These are phyloP conservation scores for Talaromyces sp. DNA, from an alignment of 2,329 filamentous ascomycete genomes.

Conservation along the genomic window DNA sequence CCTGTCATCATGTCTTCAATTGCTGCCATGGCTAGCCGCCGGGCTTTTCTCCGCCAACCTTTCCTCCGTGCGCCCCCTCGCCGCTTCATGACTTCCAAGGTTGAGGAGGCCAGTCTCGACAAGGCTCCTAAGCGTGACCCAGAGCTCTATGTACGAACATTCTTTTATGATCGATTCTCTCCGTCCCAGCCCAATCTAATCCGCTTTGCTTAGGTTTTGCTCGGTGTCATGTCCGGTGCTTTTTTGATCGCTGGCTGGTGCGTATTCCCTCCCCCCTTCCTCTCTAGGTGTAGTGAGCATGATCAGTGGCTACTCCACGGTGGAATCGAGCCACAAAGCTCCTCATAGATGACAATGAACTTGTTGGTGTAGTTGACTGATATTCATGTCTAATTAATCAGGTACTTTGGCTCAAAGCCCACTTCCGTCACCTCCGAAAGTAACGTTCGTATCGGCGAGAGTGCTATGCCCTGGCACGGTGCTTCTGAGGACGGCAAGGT, in stretches of 20 bases:
- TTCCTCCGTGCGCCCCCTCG: slow-evolving; percentile 45
- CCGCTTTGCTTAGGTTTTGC: slow-evolving; percentile 68
- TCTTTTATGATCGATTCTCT: slow-evolving; percentile 13
- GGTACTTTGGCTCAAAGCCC: slow-evolving; percentile 73
- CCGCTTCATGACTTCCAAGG: slow-evolving; percentile 45
- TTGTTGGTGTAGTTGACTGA: slow-evolving; percentile 12
- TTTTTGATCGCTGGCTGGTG: slow-evolving; percentile 83
- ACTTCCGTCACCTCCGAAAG: slow-evolving; percentile 83
- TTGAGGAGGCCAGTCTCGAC: slow-evolving; percentile 57
- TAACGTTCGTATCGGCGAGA: slow-evolving; percentile 71
- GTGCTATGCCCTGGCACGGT: slow-evolving; percentile 90
- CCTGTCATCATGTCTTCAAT: slow-evolving; percentile 45
- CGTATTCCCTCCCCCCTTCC: slow-evolving; percentile 25
- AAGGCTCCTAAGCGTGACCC: slow-evolving; percentile 70
- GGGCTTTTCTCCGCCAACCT: slow-evolving; percentile 45
- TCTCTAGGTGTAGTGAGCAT: not conserved
- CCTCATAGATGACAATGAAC: not conserved
- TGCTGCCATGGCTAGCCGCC: slow-evolving; percentile 44
- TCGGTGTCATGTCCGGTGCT: slow-evolving; percentile 86
- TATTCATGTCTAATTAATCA: slow-evolving; percentile 17
- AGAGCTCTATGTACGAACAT: slow-evolving; percentile 68
- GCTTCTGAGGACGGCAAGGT: slow-evolving; percentile 64
- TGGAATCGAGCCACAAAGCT: not conserved
- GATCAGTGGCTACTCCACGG: not conserved
- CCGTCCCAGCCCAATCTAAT: slow-evolving; percentile 21